phyloP scores from a whole-genome alignment of 306 rosid species.

The Elaeagnus macrophylla region DNA sequence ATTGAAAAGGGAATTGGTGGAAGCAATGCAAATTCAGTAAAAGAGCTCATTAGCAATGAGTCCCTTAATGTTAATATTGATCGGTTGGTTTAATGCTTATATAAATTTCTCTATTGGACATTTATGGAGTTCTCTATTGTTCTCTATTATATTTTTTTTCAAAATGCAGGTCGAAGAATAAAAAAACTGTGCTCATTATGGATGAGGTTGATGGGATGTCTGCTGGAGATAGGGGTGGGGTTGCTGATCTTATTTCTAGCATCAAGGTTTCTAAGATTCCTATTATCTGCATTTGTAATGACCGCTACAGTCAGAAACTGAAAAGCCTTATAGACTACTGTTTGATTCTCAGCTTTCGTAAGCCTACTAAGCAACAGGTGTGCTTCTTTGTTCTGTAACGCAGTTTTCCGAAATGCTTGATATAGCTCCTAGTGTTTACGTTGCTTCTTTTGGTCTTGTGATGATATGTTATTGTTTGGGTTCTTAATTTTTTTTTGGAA shows the following conservation, averaged over 20 bases:
- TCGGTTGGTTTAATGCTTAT: constrained; percentile 37
- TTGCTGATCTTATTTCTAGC: constrained; percentile 90
- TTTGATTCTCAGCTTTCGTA: constrained; percentile 76
- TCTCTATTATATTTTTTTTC: not conserved
- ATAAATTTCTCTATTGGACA: not conserved
- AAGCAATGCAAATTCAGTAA: constrained; percentile 78
- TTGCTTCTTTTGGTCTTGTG: too few relatives aligned
- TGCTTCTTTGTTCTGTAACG: not conserved
- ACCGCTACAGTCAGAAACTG: constrained; percentile 93
- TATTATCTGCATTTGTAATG: constrained; percentile 93
- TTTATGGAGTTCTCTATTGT: constrained; percentile 9
- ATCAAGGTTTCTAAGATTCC: constrained; percentile 92
- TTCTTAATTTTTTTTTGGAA: not conserved
- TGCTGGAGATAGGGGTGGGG: constrained; percentile 99
- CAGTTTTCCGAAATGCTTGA: too few relatives aligned
- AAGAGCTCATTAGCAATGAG: constrained; percentile 74
- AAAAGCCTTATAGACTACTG: constrained; percentile 94
- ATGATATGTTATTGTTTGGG: not conserved
- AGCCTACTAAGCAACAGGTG: constrained; percentile 96
- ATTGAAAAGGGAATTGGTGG: constrained; percentile 83
- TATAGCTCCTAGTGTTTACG: not conserved
- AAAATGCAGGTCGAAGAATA: constrained; percentile 55
- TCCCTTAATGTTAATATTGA: constrained; percentile 39
- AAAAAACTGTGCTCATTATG: constrained; percentile 87
- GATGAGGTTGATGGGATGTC: constrained; percentile 99